Base-by-base conservation (phyloP, 2,329 filamentous ascomycete species). In the Elsinoe fawcettii region DNA sequence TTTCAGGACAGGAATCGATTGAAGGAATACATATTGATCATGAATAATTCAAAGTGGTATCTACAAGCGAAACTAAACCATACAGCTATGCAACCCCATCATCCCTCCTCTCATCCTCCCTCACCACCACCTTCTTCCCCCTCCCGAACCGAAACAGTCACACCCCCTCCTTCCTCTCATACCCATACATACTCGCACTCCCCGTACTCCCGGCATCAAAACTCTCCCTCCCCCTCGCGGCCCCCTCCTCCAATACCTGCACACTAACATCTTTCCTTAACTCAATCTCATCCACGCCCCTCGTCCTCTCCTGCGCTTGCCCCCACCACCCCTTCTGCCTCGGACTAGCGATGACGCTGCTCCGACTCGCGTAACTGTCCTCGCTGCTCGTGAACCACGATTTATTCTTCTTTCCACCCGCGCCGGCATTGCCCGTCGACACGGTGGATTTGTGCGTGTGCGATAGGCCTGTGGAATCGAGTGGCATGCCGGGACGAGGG, bases 191-290 rank as follows among this genome's bases (percentile, higher is more conserved):
- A 43, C 20, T 12, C 47, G 14, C 34, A n/a, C 34, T 37, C 34
- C 34, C 34, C 34, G 34, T 37, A 14, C 34, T 37, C 9, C 34
- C 34, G 9, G 34, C 34, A 12, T 37, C 34, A 14, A 37, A 37
- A 37, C 34, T 37, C 34, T 37, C 30, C 37, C 6, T 51, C 32
- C 43, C 53, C 36, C 41, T 51, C 43, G 2, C 73, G 69, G 0
- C 82, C 81, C 54, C 54, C 39, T 56, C 54, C 30, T 56, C 54
- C 30, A 46, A 20, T 2, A 56, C 54, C 30, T 49, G 43, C 14
- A 56, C 41, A 18, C 41, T 27, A 22, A 56, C 54, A 18, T 56
- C 54, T 25, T 56, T 56, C 9, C 54, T 23, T 41, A 56, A 23
- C 41, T 56, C 54, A 37, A 56, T 56, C 43, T 56, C 54, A n/a